Conservation (phyloP, 305 asterid genomes). For the Plantago coronopus region DNA sequence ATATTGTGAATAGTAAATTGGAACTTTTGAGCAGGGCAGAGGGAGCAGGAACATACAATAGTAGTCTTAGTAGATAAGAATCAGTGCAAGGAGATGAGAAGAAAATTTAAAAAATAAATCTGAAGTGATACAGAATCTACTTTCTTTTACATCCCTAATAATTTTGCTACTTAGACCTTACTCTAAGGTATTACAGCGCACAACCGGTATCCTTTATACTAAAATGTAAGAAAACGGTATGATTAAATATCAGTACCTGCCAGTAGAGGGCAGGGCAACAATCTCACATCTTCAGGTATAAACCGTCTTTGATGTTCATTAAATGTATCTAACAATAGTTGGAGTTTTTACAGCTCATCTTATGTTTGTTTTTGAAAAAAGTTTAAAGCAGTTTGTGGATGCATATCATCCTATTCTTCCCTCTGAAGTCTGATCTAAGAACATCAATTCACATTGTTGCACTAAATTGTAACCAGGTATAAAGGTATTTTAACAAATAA, state of each 20-base stretch:
- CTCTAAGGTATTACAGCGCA: too few species aligned
- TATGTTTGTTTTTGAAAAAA: background rate
- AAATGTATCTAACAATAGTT: background rate
- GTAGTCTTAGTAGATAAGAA: too few species aligned
- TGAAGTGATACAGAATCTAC: too few species aligned
- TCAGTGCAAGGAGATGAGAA: too few species aligned
- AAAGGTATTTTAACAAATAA: constrained; percentile 6
- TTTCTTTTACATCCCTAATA: too few species aligned
- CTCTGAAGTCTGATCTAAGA: background rate
- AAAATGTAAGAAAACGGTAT: background rate
- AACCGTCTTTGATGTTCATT: background rate
- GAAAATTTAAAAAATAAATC: too few species aligned
- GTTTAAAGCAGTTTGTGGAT: background rate
- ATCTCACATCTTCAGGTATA: background rate
- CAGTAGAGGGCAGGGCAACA: too few species aligned
- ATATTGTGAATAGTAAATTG: too few species aligned
- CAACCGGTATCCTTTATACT: background rate
- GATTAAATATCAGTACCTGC: too few species aligned
- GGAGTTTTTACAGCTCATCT: background rate
- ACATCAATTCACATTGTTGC: background rate
- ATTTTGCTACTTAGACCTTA: too few species aligned
- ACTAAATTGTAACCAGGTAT: constrained; percentile 2
- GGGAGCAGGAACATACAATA: too few species aligned
- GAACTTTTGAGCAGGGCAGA: too few species aligned
- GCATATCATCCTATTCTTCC: background rate